phyloP scores from a whole-genome alignment of 2,329 filamentous ascomycete species.

The Aureobasidium namibiae region DNA sequence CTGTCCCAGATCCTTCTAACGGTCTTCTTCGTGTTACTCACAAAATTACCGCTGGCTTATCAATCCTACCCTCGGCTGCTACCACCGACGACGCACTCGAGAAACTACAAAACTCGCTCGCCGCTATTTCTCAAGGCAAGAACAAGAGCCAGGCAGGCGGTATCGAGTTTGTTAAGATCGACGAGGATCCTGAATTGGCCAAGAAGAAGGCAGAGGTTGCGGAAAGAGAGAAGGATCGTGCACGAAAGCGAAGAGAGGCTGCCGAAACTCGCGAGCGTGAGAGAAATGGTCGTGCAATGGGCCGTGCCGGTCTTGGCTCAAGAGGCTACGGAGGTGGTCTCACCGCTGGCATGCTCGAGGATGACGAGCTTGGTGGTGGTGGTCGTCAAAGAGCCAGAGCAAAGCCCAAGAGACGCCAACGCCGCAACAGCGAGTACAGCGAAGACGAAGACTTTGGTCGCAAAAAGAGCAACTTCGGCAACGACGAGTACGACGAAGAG shows the following conservation, averaged over 20 bases:
- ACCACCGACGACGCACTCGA: conserved; percentile 65
- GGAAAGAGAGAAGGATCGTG: conserved; percentile 64
- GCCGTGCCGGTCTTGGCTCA: conserved; percentile 40
- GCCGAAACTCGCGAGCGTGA: conserved; percentile 57
- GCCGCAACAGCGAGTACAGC: conserved; percentile 44
- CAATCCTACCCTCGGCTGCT: conserved; percentile 57
- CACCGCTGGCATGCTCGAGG: conserved; percentile 63
- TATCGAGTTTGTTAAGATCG: conserved; percentile 60
- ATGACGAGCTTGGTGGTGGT: conserved; percentile 38
- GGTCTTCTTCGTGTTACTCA: conserved; percentile 64
- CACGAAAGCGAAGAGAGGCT: conserved; percentile 58
- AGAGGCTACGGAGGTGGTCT: conserved; percentile 48
- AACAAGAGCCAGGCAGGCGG: conserved; percentile 44
- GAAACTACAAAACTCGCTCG: conserved; percentile 58
- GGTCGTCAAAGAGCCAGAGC: conserved; percentile 18
- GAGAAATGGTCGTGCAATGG: conserved; percentile 41
- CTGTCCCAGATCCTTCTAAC: conserved; percentile 60
- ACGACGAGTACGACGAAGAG: conserved; percentile 71
- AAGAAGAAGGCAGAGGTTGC: conserved; percentile 65
- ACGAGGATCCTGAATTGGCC: conserved; percentile 66
- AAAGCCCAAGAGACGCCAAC: conserved; percentile 27
- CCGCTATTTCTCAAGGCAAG: conserved; percentile 51
- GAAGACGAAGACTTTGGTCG: conserved; percentile 73
- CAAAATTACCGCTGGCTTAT: conserved; percentile 66
- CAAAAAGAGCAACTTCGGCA: conserved; percentile 50